A percentile compares a stretch with the other conserved stretches of the same genome.
phyloP scores from a whole-genome alignment of 2,329 filamentous ascomycete species.

The Diaporthe sp. region DNA sequence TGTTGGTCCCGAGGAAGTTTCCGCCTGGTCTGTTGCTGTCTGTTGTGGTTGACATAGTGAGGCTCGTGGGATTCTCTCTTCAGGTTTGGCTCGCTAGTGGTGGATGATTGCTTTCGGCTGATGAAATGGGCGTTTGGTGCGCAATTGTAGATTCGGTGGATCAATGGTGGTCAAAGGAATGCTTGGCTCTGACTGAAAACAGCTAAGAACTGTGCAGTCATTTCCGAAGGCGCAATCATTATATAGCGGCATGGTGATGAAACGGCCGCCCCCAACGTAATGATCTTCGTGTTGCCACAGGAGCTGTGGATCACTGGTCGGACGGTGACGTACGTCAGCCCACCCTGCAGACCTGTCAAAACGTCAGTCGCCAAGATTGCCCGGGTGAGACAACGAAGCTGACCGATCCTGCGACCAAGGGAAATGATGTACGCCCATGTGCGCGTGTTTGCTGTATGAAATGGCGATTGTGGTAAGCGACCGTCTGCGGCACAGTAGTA shows the following conservation, averaged over 20 bases:
- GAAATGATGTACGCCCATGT: neutral
- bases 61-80: neutral
- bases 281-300: slow-evolving; percentile 26
- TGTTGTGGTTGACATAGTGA: neutral
- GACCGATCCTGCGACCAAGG: neutral
- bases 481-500: neutral
- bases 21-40: neutral
- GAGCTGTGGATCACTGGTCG: neutral
- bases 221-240: neutral
- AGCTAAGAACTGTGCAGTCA: neutral
- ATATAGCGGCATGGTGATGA: neutral
- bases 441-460: neutral
- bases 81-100: neutral
- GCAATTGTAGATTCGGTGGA: neutral
- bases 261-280: slow-evolving; percentile 1
- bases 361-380: neutral
- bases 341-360: slow-evolving; percentile 2
- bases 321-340: slow-evolving; percentile 23
- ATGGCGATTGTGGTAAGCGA: neutral
- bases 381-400: neutral
- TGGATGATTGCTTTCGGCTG: neutral
- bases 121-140: neutral
- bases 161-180: neutral
- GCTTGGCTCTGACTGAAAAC: neutral
- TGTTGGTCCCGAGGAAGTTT: neutral